phyloP scores from a whole-genome alignment of 768 basidiomycete genomes.

The Boletus speciosus region DNA sequence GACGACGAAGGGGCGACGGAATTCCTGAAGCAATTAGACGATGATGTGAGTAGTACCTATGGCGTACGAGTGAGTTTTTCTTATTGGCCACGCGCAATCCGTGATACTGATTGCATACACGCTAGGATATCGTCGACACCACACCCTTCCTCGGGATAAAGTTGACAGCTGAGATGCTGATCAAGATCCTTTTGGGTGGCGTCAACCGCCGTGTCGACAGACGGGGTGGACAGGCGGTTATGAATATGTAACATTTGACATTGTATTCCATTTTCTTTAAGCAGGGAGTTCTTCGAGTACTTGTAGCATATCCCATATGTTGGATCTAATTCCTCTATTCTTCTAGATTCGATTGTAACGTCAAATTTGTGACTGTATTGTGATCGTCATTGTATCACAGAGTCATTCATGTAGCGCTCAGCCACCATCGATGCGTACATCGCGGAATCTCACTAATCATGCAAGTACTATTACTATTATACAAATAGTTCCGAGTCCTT shows the following conservation, averaged over 20 bases:
- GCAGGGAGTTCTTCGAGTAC: too few relatives aligned
- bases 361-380: too few relatives aligned
- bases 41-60: slow-evolving; percentile 43
- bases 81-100: neutral
- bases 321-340: too few relatives aligned
- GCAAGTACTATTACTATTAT: too few relatives aligned
- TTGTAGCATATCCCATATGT: too few relatives aligned
- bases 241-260: slow-evolving; percentile 6
- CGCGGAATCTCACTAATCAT: too few relatives aligned
- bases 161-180: slow-evolving; percentile 46
- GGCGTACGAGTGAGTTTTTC: slow-evolving; percentile 40
- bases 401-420: too few relatives aligned
- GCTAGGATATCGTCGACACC: slow-evolving; percentile 69
- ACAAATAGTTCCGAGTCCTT: too few relatives aligned
- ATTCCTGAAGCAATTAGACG: slow-evolving; percentile 54
- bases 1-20: slow-evolving; percentile 36
- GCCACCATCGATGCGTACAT: too few relatives aligned
- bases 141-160: slow-evolving; percentile 47
- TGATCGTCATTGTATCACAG: too few relatives aligned
- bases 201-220: slow-evolving; percentile 55
- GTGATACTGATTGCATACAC: neutral
- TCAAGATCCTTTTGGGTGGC: slow-evolving; percentile 65
- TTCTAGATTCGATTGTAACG: too few relatives aligned
- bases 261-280: neutral
- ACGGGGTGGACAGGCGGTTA: slow-evolving; percentile 25